Percentiles rank a stretch among this genome's conserved stretches.
Conservation (phyloP, 805 yeast genomes). For the Torulaspora quercuum region DNA sequence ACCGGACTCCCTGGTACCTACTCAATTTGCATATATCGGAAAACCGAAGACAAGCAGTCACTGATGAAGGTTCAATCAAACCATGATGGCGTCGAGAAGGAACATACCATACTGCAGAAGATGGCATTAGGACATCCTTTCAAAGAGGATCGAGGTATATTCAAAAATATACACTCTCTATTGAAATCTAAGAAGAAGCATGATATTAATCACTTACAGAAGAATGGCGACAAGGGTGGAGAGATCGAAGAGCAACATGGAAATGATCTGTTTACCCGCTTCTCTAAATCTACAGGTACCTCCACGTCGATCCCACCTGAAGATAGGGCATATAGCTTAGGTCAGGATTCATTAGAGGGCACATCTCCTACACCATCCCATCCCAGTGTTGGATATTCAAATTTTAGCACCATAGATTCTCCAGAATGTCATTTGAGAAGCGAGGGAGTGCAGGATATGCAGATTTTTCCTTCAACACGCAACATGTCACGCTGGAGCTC, state of each 20-base stretch:
- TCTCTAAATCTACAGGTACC: too few relatives aligned
- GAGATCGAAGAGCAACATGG: too few relatives aligned
- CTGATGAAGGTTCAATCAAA: constrained; percentile 10
- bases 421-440: not conserved
- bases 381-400: not conserved
- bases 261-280: too few relatives aligned
- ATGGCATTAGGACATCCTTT: constrained; percentile 24
- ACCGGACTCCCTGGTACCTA: too few relatives aligned
- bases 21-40: too few relatives aligned
- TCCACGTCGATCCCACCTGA: too few relatives aligned
- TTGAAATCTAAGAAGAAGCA: constrained; percentile 19
- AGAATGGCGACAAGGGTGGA: too few relatives aligned
- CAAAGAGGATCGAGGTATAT: constrained; percentile 23
- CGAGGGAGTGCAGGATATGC: constrained; percentile 1
- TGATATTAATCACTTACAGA: not conserved
- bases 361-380: not conserved
- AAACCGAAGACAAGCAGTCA: too few relatives aligned
- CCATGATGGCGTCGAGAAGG: constrained; percentile 11
- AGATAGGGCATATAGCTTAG: too few relatives aligned
- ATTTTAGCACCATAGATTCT: not conserved
- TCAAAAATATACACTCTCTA: constrained; percentile 26
- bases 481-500: constrained; percentile 3
- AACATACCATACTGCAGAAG: constrained; percentile 12
- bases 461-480: not conserved
- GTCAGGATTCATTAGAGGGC: not conserved